Conservation (phyloP, 352 stramenopile genomes). For the Pseudoperonospora humuli region DNA sequence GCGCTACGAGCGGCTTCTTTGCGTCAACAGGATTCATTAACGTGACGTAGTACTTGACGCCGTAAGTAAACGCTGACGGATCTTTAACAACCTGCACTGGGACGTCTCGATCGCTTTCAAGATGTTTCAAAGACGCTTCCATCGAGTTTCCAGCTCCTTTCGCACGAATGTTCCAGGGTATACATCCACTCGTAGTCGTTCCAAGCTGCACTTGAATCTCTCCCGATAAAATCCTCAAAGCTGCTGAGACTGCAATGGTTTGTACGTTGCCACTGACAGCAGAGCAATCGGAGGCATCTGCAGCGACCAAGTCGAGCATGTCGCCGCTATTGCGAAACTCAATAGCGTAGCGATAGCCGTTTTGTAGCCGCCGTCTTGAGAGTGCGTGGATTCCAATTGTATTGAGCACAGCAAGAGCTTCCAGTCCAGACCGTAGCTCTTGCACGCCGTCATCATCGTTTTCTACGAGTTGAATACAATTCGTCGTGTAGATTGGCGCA, state of each 20-base stretch:
- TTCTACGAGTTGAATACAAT: conserved; percentile 41
- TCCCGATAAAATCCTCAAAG: conserved; percentile 35
- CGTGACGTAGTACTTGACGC: conserved; percentile 38
- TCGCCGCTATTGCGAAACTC: conserved; percentile 43
- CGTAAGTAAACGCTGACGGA: conserved; percentile 23
- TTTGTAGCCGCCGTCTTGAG: conserved; percentile 12
- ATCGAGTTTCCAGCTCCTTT: conserved; percentile 29
- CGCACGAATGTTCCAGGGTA: conserved; percentile 38
- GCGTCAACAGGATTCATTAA: conserved; percentile 41
- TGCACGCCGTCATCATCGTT: conserved; percentile 37
- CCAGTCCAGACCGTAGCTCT: conserved; percentile 33
- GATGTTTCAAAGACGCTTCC: conserved; percentile 25
- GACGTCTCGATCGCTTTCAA: conserved; percentile 33
- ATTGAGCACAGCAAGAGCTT: conserved; percentile 31
- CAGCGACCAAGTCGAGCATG: conserved; percentile 42
- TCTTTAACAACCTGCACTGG: conserved; percentile 40
- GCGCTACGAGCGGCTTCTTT: conserved; percentile 18
- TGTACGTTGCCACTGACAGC: conserved; percentile 36
- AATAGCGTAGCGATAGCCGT: conserved; percentile 50
- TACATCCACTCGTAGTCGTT: conserved; percentile 30
- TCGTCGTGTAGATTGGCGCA: conserved; percentile 26
- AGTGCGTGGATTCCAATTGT: conserved; percentile 48
- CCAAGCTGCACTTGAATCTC: conserved; percentile 35
- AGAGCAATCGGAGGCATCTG: conserved; percentile 27
- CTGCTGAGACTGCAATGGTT: conserved; percentile 52